Evolutionary conservation across 2,329 filamentous ascomycete species (phyloP).

Genomic region (Cytospora paraplurivora): DNA sequence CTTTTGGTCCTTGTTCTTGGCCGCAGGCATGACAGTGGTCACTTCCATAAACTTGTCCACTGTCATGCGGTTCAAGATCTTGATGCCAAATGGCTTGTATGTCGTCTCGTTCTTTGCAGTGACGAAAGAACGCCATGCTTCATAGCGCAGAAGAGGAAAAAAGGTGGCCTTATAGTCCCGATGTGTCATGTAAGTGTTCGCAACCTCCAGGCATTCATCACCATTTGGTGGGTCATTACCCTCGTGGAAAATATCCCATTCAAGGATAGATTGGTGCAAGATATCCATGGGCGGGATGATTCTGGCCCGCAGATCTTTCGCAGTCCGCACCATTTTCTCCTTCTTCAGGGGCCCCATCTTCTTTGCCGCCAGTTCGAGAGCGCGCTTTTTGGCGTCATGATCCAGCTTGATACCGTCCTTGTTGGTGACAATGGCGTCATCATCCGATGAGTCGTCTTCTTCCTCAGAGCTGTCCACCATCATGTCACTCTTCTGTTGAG

Average conservation of each 20-base stretch:
- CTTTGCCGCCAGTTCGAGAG: constrained; percentile 52
- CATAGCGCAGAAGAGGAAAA: constrained; percentile 83
- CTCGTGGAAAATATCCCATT: constrained; percentile 93
- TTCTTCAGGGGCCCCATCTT: constrained; percentile 80
- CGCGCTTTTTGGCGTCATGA: constrained; percentile 27
- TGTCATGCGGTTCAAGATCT: constrained; percentile 81
- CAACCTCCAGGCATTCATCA: constrained; percentile 73
- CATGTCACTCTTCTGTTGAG: constrained; percentile 84
- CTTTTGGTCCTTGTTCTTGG: constrained; percentile 69
- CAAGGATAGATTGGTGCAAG: constrained; percentile 81
- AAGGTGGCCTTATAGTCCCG: constrained; percentile 85
- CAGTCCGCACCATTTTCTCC: constrained; percentile 74
- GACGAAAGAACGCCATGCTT: constrained; percentile 94
- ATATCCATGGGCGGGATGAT: constrained; percentile 85
- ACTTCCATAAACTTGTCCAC: constrained; percentile 94
- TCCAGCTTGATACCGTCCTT: constrained; percentile 48
- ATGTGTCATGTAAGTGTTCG: constrained; percentile 75
- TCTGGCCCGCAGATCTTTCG: constrained; percentile 92
- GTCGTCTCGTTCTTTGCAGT: constrained; percentile 85
- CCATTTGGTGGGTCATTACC: constrained; percentile 83
- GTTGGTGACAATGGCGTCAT: constrained; percentile 43
- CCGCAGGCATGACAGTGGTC: constrained; percentile 75
- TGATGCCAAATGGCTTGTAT: constrained; percentile 81
- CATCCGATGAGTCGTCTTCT: constrained; percentile 65
- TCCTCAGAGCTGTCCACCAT: constrained; percentile 80